Evolutionary conservation across 305 asterid genomes (phyloP), one percentile per base, ranked within the genome.

Genomic region (Withania somnifera): DNA sequence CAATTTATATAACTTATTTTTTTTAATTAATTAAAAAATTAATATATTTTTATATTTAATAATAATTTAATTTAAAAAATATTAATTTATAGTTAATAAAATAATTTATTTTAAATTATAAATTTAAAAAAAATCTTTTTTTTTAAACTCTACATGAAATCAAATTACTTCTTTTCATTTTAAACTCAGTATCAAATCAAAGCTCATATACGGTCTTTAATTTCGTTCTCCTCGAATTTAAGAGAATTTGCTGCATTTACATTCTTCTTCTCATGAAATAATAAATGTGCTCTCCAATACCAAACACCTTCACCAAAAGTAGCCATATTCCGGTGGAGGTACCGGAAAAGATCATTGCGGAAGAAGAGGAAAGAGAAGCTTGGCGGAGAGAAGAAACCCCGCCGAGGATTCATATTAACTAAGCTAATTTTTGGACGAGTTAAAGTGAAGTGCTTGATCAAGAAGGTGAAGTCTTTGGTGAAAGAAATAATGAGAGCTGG

Each of bases 311-410:
- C 17, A 36, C 7, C 51, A 66, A 36, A 66, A 36, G 15, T 66
- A 66, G 51, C 14, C 24, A 19, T 1, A 66, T 66, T 66, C 17
- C 28, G 17, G 8, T 38, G 51, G 75, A 1, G 8, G 15, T 89
- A 91, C 85, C 91, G 90, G 22, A 67, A 51, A 28, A 60, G 77
- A 76, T 81, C 85, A 2, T 75, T 84, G 11, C 75, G 87, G 6
- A 73, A 90, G 84, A 81, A 83, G 81, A 86, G 88, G 67, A 86
- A 83, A 14, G 85, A 86, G 81, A 92, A 93, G 11, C 90, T 94
- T 0, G 95, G 97, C 1, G 89, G 91, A 19, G 51, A 34, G 76
- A 86, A 82, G 82, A 89, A 83, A 52, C 80, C 78, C 52, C 88
- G 91, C 6, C 85, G 87, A 4, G 86, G 97, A 11, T 83, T 82